Evolutionary conservation across 164 flowering plant species (phyloP).

Genomic region (Annona cherimola): DNA sequence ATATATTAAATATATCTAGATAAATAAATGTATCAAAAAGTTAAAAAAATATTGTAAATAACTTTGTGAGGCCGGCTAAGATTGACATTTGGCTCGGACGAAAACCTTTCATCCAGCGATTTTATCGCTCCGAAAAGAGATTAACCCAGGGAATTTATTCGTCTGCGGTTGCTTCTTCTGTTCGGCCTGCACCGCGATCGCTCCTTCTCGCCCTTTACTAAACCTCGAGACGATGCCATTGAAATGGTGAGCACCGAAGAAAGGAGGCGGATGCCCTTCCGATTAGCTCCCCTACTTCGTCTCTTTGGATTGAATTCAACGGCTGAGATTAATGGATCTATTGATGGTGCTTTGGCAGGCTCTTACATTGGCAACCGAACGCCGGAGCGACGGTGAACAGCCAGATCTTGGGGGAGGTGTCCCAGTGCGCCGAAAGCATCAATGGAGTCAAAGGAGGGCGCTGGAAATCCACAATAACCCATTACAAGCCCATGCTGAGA

Average conservation of each 20-base stretch:
- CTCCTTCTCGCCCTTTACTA: neutral
- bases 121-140: too few relatives aligned
- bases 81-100: too few relatives aligned
- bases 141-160: too few relatives aligned
- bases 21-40: too few relatives aligned
- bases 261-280: neutral
- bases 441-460: slow-evolving; percentile 74
- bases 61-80: too few relatives aligned
- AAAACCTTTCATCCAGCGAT: too few relatives aligned
- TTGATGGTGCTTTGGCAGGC: slow-evolving; percentile 32
- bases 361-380: slow-evolving; percentile 88
- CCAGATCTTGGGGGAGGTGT: slow-evolving; percentile 67
- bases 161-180: too few relatives aligned
- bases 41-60: too few relatives aligned
- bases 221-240: slow-evolving; percentile 25
- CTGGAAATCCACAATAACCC: slow-evolving; percentile 77
- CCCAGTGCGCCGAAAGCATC: slow-evolving; percentile 77
- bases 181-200: too few relatives aligned
- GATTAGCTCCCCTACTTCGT: neutral
- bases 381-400: slow-evolving; percentile 67
- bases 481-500: slow-evolving; percentile 55
- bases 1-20: too few relatives aligned
- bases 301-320: neutral
- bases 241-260: slow-evolving; percentile 29
- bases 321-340: neutral